Evolutionary conservation across 768 basidiomycete species (phyloP).

Genomic region (Boletus sp.): DNA sequence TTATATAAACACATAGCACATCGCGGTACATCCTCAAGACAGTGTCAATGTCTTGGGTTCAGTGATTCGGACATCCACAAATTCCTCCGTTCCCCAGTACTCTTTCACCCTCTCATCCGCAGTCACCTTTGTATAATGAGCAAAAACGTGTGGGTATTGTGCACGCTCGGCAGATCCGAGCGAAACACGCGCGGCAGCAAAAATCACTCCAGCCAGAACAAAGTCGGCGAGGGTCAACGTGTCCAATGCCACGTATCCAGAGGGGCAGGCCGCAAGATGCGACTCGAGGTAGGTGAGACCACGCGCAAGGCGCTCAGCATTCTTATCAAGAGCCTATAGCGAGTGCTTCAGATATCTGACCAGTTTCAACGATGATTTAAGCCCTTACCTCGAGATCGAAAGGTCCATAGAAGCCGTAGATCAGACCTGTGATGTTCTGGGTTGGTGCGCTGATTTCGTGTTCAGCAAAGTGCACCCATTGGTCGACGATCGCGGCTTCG

Average conservation of each 20-base stretch:
- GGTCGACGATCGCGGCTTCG: constrained; percentile 10
- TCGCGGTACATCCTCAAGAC: background rate
- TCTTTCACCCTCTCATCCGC: constrained; percentile 8
- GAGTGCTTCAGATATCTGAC: background rate
- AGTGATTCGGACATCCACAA: constrained; percentile 1
- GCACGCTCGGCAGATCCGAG: constrained; percentile 14
- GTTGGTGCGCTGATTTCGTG: constrained; percentile 5
- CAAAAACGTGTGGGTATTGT: constrained; percentile 15
- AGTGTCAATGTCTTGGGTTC: background rate
- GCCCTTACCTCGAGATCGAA: constrained; percentile 11
- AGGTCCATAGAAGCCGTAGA: background rate
- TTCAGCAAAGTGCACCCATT: constrained; percentile 14
- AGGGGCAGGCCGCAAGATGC: constrained; percentile 3
- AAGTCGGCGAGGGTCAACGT: constrained; percentile 19
- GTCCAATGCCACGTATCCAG: constrained; percentile 13
- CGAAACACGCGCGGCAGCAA: background rate
- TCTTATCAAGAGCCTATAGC: background rate
- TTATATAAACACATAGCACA: background rate
- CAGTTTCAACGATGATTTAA: no score
- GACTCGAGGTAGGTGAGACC: constrained; percentile 15
- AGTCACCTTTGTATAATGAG: constrained; percentile 19
- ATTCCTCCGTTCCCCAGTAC: constrained; percentile 10
- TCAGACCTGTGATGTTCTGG: background rate
- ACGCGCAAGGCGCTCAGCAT: background rate
- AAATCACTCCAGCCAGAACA: constrained; percentile 10